Evolutionary conservation across 148 eudicot genomes (phyloP), one percentile per base, ranked within the genome.

Genomic region (Simmondsia chinensis): DNA sequence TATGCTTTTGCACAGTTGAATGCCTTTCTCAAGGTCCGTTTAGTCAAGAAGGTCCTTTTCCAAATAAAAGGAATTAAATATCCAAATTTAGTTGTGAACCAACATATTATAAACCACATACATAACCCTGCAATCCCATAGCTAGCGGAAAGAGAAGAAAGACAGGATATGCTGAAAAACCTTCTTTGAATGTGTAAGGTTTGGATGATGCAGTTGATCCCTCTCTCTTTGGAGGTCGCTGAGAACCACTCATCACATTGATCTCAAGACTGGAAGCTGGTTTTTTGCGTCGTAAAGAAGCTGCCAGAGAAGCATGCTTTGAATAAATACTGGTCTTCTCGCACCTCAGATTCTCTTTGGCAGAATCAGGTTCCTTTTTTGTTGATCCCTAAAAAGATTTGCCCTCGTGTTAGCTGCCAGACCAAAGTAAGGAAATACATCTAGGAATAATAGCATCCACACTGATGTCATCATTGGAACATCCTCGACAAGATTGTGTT

Each of bases 191-290:
- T 39, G 66, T 64, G 64, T 75, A 72, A 31, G 37, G 71, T 69
- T 74, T 85, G 15, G 97, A 85, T 30, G 95, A 71, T 50, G 94
- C 95, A 52, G 95, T 91, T 19, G 94, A 79, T 50, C 74, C 76
- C 70, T 91, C 97, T 64, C 70, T 84, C 74, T 79, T 91, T 16
- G 77, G 85, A 43, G 67, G 75, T 25, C 78, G 80, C 46, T 60
- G 97, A 59, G 95, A 85, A 25, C 82, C 85, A 52, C 77, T 83
- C 25, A 83, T 74, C 53, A 82, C 79, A 46, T 85, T 81, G 33
- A 86, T 85, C 65, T 91, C 97, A 46, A 79, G 86, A 54, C 94
- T 82, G 25, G 95, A 81, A 25, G 88, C 61, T 57, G 83, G 83
- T 66, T 74, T 85, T 49, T 75, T 85, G 16, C 64, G 74, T 48